A percentile compares a stretch with the other conserved stretches of the same genome.
Evolutionary conservation across 768 basidiomycete species (phyloP).

Genomic region (Sarcodon aspratus): DNA sequence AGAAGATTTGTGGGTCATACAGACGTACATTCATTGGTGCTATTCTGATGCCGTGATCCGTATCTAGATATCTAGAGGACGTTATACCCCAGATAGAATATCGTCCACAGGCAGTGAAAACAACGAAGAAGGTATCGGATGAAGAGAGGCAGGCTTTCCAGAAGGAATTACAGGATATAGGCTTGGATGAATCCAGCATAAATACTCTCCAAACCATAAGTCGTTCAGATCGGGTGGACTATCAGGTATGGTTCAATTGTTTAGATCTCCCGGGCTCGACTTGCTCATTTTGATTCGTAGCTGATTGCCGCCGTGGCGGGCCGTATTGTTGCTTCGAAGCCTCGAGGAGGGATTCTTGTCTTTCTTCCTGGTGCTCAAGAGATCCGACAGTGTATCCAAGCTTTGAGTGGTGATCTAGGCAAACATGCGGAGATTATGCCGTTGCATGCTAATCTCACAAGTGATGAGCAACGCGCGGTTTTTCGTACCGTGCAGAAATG

Average conservation of each 20-base stretch:
- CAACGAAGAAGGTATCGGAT: constrained; percentile 16
- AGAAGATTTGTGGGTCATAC: constrained; percentile 45
- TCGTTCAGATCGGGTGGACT: constrained; percentile 59
- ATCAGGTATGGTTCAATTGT: constrained; percentile 33
- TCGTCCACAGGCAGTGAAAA: constrained; percentile 30
- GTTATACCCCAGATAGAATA: constrained; percentile 50
- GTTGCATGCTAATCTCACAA: constrained; percentile 83
- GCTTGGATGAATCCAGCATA: constrained; percentile 40
- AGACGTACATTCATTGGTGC: not conserved
- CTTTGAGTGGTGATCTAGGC: constrained; percentile 27
- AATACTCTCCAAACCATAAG: constrained; percentile 49
- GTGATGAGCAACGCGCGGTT: constrained; percentile 70
- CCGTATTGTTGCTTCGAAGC: constrained; percentile 40
- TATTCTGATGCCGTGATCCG: not conserved
- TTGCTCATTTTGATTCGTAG: constrained; percentile 19
- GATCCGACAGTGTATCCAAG: constrained; percentile 66
- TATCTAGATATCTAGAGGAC: constrained; percentile 74
- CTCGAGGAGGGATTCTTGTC: constrained; percentile 61
- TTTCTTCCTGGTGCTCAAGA: constrained; percentile 90
- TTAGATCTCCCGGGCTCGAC: not conserved
- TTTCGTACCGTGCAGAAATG: constrained; percentile 48
- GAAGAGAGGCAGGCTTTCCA: constrained; percentile 36
- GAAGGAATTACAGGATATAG: constrained; percentile 35
- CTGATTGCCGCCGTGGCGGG: constrained; percentile 57
- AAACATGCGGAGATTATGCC: constrained; percentile 50